Conservation (phyloP, 2,329 filamentous ascomycete species). For the Botrytis aclada region DNA sequence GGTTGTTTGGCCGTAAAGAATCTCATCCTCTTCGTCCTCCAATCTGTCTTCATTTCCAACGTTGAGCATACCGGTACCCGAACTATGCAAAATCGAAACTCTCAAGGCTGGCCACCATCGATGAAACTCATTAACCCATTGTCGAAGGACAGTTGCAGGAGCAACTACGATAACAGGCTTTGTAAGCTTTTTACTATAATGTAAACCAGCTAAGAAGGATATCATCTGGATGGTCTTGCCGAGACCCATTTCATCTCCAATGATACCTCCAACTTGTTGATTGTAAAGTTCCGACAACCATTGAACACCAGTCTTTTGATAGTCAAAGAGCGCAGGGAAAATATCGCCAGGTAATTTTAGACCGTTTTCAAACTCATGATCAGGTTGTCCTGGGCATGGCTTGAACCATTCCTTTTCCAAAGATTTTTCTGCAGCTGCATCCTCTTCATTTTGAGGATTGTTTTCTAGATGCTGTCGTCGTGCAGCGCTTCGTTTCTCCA, state of each 20-base stretch:
- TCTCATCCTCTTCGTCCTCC: constrained; percentile 52
- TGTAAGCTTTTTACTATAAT: constrained; percentile 81
- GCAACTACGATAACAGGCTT: constrained; percentile 90
- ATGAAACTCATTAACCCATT: constrained; percentile 99
- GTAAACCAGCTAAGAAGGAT: constrained; percentile 69
- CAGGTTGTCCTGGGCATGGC: constrained; percentile 77
- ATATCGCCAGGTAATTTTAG: constrained; percentile 89
- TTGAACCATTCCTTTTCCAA: constrained; percentile 71
- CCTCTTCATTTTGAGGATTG: constrained; percentile 41
- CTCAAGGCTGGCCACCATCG: constrained; percentile 99
- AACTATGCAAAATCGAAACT: constrained; percentile 91
- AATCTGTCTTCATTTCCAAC: constrained; percentile 60
- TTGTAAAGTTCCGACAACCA: constrained; percentile 93
- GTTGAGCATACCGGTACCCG: constrained; percentile 94
- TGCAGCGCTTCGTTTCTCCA: constrained; percentile 58
- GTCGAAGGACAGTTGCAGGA: constrained; percentile 89
- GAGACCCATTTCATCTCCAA: constrained; percentile 98
- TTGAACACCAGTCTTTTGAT: constrained; percentile 94
- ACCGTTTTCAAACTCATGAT: constrained; percentile 68
- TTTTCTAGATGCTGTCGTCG: constrained; percentile 44
- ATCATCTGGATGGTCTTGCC: constrained; percentile 86
- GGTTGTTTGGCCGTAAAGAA: constrained; percentile 42
- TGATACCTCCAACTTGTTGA: constrained; percentile 87
- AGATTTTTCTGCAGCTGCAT: constrained; percentile 42
- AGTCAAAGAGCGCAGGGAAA: constrained; percentile 87